Base-by-base conservation (phyloP, 2,329 filamentous ascomycete genomes). In the Eutypella sp. region DNA sequence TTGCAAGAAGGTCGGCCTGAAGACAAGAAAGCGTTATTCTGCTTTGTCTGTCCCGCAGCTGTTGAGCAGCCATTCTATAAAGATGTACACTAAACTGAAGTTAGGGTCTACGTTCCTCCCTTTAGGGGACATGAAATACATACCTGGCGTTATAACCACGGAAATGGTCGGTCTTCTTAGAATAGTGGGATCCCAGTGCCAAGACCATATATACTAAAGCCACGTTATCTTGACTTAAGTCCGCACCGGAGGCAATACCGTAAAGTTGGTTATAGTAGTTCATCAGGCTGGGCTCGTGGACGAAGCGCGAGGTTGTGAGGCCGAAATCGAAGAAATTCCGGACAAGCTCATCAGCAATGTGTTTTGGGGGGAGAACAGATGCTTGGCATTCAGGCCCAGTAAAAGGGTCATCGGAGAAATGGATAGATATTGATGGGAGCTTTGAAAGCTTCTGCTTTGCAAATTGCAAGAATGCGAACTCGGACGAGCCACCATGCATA, bases 281-380 rank as follows among this genome's bases (percentile, higher is more conserved):
- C 34, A 20, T 20, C 7, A 20, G 9, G 15, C n/a, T 38, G 7
- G 34, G 7, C 34, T 38, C 34, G 16, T 38, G 34, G 34, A 38
- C 34, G 34, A 38, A 38, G 34, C 34, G 34, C 34, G n/a, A 38
- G n/a, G 34, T 38, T 16, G 34, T 38, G n/a, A 38, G 34, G n/a
- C 34, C 34, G 34, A 38, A 38, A 20, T 38, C 34, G 34, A 38
- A 38, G 34, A 38, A 38, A 20, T 20, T 16, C 34, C 34, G 15
- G n/a, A 38, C 19, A 7, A 38, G 34, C 34, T 20, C n/a, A 9
- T 20, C 19, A n/a, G 34, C 34, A 9, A 20, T 38, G 16, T 38
- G 34, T n/a, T 16, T 16, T 9, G 34, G 34, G n/a, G 34, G 34
- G 9, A 38, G 19, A 16, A n/a, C 34, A 20, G 34, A 7, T 7